These are phyloP conservation scores for Porpolomopsis calyptriformis DNA, from an alignment of 768 basidiomycete species.

Conservation along the genomic window DNA sequence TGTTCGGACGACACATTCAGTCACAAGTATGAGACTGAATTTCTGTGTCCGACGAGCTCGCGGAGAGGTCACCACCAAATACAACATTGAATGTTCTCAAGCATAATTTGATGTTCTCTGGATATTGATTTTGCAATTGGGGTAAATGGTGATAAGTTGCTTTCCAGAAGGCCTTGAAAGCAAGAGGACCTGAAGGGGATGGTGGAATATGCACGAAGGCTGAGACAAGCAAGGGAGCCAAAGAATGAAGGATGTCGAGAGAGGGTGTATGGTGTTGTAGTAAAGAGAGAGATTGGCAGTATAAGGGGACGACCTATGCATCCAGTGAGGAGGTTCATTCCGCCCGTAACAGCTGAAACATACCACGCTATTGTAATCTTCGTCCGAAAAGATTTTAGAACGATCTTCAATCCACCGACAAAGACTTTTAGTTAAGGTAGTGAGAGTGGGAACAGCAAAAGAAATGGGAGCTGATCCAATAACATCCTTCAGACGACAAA, in stretches of 20 bases:
- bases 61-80: conserved; percentile 38
- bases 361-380: conserved; percentile 41
- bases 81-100: conserved; percentile 37
- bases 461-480: conserved; percentile 20
- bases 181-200: conserved; percentile 39
- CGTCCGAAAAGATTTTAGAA: conserved; percentile 25
- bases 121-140: conserved; percentile 28
- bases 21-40: not conserved
- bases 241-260: conserved; percentile 26
- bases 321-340: not conserved
- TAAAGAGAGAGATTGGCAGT: conserved; percentile 31
- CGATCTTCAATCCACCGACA: conserved; percentile 46
- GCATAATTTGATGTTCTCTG: conserved; percentile 32
- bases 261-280: conserved; percentile 32
- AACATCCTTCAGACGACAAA: conserved; percentile 24
- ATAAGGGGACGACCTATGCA: conserved; percentile 29
- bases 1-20: not conserved
- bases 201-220: conserved; percentile 38
- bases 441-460: conserved; percentile 26
- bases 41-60: conserved; percentile 22
- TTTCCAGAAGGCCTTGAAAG: conserved; percentile 52
- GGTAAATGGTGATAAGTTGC: conserved; percentile 37
- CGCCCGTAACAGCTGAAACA: conserved; percentile 11
- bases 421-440: conserved; percentile 28
- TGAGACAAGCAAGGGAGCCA: conserved; percentile 39